phyloP scores from a whole-genome alignment of 805 yeast genomes.

The Saccharomycopsis fibuligera region DNA sequence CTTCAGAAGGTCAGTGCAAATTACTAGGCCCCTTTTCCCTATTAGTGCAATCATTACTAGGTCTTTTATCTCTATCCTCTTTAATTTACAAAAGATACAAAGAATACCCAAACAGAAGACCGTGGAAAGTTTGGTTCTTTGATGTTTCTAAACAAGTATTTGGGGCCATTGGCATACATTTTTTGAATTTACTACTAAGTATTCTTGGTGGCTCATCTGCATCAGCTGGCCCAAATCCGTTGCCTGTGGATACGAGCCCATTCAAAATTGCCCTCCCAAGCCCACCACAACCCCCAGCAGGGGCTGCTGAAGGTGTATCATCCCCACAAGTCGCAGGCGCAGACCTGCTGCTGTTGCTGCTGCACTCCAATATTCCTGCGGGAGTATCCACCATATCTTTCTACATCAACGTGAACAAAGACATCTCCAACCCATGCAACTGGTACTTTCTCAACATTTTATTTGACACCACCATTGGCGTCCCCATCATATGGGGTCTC shows the following conservation, averaged over 20 bases:
- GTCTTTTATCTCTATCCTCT: constrained; percentile 67
- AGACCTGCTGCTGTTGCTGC: too few species aligned
- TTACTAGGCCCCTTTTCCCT: constrained; percentile 83
- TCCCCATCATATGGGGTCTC: constrained; percentile 63
- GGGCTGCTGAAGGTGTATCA: background rate
- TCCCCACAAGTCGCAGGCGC: background rate
- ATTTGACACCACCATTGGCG: constrained; percentile 91
- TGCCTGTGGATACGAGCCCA: constrained; percentile 7
- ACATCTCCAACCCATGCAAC: constrained; percentile 71
- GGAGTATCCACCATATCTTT: constrained; percentile 18
- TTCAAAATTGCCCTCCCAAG: background rate
- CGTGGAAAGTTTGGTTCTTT: constrained; percentile 82
- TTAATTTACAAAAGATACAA: constrained; percentile 67
- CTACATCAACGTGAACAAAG: constrained; percentile 26
- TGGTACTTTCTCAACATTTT: constrained; percentile 89
- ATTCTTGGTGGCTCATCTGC: constrained; percentile 40
- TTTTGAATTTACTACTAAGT: constrained; percentile 67
- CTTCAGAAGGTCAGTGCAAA: constrained; percentile 41
- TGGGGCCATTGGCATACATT: constrained; percentile 82
- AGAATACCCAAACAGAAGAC: constrained; percentile 75
- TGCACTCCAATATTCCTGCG: background rate
- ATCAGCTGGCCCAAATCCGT: background rate
- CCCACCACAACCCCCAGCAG: background rate
- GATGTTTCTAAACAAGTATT: constrained; percentile 87
- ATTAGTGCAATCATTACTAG: constrained; percentile 68